Conservation (phyloP, 345 rosid genomes). For the Rhodamnia rubescens region DNA sequence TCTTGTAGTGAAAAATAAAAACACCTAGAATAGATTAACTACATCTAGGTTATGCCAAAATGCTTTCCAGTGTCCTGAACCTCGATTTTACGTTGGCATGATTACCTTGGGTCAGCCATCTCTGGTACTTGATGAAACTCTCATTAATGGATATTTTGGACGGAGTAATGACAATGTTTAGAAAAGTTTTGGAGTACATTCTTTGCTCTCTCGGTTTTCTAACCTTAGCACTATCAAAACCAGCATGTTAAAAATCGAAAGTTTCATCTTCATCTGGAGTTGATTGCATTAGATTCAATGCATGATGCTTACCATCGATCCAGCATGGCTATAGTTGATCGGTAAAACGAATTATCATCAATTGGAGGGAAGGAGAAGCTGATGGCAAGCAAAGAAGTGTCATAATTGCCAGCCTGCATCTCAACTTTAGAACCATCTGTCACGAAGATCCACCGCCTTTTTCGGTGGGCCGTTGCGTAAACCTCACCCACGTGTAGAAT, state of each 20-base stretch:
- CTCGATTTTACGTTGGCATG: neutral
- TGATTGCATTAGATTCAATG: neutral
- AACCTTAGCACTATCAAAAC: neutral
- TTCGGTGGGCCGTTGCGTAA: conserved; percentile 32
- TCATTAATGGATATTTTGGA: neutral
- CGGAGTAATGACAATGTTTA: neutral
- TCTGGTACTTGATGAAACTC: neutral
- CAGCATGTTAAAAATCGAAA: neutral
- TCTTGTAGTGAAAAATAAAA: neutral
- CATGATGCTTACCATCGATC: conserved; percentile 53
- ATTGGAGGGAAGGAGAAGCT: conserved; percentile 46
- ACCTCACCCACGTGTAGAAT: conserved; percentile 74
- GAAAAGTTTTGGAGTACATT: neutral
- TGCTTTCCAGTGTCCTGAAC: neutral
- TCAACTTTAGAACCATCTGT: conserved; percentile 50
- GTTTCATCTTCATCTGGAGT: neutral
- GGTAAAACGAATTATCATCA: conserved; percentile 36
- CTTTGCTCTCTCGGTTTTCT: neutral
- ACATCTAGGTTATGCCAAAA: neutral
- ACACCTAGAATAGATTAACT: neutral
- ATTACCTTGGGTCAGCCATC: neutral
- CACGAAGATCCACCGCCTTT: conserved; percentile 89
- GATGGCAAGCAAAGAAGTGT: conserved; percentile 69
- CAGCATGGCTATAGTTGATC: conserved; percentile 55
- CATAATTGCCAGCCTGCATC: conserved; percentile 24